Evolutionary conservation across 2,329 filamentous ascomycete species (phyloP).

Genomic region (Botrytis aclada): DNA sequence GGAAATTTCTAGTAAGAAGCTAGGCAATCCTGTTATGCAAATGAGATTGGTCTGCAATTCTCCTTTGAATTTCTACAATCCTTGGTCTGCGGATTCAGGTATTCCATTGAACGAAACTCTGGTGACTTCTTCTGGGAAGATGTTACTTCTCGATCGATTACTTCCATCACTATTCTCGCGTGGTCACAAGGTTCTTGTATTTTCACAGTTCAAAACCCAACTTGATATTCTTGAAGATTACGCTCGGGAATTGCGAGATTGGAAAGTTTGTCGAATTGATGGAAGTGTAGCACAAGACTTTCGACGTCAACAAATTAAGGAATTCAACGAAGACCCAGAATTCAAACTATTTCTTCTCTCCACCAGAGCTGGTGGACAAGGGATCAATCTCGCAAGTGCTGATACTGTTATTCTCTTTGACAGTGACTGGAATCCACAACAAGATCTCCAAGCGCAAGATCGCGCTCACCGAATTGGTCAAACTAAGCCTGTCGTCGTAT

Average conservation of each 20-base stretch:
- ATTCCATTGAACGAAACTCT: constrained; percentile 72
- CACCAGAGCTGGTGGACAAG: constrained; percentile 88
- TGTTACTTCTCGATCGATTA: constrained; percentile 87
- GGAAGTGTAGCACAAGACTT: constrained; percentile 76
- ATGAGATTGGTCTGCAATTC: constrained; percentile 88
- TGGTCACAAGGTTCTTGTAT: constrained; percentile 89
- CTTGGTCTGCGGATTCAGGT: constrained; percentile 64
- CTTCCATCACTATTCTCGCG: constrained; percentile 70
- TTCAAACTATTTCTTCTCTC: constrained; percentile 81
- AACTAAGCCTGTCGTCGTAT: constrained; percentile 86
- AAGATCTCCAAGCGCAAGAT: constrained; percentile 94
- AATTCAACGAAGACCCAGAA: constrained; percentile 64
- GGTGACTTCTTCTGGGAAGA: constrained; percentile 87
- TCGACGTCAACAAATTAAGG: constrained; percentile 66
- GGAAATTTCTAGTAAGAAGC: constrained; percentile 84
- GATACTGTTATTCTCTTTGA: constrained; percentile 94
- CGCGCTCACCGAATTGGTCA: constrained; percentile 94
- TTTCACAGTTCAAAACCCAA: constrained; percentile 94
- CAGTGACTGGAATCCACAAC: constrained; percentile 90
- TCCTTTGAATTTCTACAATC: constrained; percentile 95
- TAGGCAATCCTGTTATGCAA: constrained; percentile 91
- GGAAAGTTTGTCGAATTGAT: constrained; percentile 87
- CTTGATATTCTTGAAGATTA: constrained; percentile 90
- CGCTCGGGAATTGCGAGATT: constrained; percentile 70
- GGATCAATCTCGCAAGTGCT: constrained; percentile 88